Evolutionary conservation across 192 early-diverging fungal genomes (phyloP), one percentile per base, ranked within the genome.

Genomic region (Gryganskiella cystojenkinii): DNA sequence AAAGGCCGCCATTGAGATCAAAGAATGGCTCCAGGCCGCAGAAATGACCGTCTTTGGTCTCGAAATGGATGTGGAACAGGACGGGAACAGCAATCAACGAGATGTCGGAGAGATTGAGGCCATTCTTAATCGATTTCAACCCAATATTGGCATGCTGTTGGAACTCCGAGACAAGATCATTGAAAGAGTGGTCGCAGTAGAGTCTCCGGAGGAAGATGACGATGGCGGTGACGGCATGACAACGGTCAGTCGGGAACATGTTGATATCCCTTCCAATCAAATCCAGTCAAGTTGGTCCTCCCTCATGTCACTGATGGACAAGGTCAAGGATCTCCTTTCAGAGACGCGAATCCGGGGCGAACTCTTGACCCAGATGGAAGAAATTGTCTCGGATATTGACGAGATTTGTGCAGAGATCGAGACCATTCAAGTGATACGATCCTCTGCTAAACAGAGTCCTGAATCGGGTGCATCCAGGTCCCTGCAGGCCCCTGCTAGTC

Each of bases 11-110:
- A 67, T 72, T 34, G 42, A 67, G 33, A 27, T 87, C 37, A 80
- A 78, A 22, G 51, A 74, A 4, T 89, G 87, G 87, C 58, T 89
- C 22, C 84, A 85, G 57, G 74, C 50, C 22, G 83, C 87, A 25
- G 83, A 89, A 50, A 66, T 89, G 65, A 75, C 80, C 25, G 81
- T 87, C 42, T 86, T 85, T 62, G 81, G 84, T 5, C 67, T 87
- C 19, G 85, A 85, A 31, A 81, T 85, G 66, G 73, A 87, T 46
- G 75, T 87, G 7, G 79, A 79, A 25, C 74, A 78, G 45, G 80
- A 83, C 35, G 84, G 83, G 8, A 62, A 71, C 0, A 70, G 59
- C 1, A 73, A 83, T 14, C 69, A 69, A 49, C 60, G 74, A 17
- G 72, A 78, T 55, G 67, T 83, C 6, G 57, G 75, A 13, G 69